phyloP scores from a whole-genome alignment of 768 basidiomycete genomes.

The Pisolithus marmoratus region DNA sequence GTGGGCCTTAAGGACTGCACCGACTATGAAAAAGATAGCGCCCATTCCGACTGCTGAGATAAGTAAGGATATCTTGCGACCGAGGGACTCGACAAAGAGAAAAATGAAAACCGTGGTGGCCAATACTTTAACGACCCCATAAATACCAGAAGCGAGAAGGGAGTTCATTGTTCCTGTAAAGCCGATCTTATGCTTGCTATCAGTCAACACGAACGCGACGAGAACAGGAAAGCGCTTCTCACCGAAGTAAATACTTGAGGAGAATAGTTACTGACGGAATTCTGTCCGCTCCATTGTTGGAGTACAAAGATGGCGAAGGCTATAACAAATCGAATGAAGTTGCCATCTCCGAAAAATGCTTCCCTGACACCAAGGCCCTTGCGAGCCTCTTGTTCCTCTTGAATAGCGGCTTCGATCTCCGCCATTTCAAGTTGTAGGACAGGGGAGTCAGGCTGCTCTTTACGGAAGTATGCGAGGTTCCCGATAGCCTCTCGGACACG shows the following conservation, averaged over 20 bases:
- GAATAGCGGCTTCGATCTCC: constrained; percentile 44
- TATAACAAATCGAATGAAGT: constrained; percentile 35
- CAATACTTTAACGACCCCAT: constrained; percentile 37
- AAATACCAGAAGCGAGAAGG: constrained; percentile 46
- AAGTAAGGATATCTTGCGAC: constrained; percentile 45
- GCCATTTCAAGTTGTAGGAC: constrained; percentile 16
- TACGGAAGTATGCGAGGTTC: constrained; percentile 33
- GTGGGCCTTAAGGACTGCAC: constrained; percentile 76
- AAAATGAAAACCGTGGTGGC: constrained; percentile 35
- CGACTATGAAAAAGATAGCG: constrained; percentile 68
- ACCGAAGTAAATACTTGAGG: constrained; percentile 41
- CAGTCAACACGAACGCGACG: background rate
- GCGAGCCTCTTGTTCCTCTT: constrained; percentile 24
- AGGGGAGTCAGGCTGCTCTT: constrained; percentile 10
- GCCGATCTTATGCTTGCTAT: constrained; percentile 2
- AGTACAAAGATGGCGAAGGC: constrained; percentile 44
- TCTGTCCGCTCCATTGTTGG: constrained; percentile 48
- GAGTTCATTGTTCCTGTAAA: constrained; percentile 37
- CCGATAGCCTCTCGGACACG: constrained; percentile 36
- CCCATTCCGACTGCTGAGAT: constrained; percentile 46
- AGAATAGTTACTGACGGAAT: constrained; percentile 51
- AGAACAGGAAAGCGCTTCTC: background rate
- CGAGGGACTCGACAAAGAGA: constrained; percentile 44
- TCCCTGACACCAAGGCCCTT: background rate
- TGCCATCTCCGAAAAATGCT: background rate